phyloP scores from a whole-genome alignment of 1,139 yeast genomes.

The Suhomyces panamericanus region DNA sequence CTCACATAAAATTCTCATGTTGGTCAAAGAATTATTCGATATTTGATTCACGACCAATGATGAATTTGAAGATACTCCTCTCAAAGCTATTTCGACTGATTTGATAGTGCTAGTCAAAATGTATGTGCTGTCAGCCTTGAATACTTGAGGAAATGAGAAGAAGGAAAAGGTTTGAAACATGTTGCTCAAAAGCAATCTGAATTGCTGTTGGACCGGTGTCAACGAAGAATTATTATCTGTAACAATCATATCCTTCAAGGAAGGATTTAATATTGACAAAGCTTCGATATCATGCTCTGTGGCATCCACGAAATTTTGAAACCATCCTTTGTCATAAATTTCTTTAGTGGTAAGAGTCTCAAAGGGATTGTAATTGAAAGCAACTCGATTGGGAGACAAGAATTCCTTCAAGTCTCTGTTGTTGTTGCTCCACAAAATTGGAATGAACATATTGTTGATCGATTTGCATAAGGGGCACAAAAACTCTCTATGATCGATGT shows the following conservation, averaged over 20 bases:
- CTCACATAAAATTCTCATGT: conserved; percentile 56
- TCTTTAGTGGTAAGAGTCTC: conserved; percentile 16
- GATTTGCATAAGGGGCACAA: conserved; percentile 92
- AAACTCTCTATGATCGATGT: conserved; percentile 68
- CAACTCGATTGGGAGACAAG: conserved; percentile 11
- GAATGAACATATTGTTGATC: conserved; percentile 78
- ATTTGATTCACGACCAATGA: conserved; percentile 56
- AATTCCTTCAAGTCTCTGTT: conserved; percentile 30
- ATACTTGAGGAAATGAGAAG: conserved; percentile 42
- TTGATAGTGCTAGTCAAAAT: conserved; percentile 57
- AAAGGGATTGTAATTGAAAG: conserved; percentile 17
- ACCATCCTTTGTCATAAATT: conserved; percentile 31
- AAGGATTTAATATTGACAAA: conserved; percentile 26
- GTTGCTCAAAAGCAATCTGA: conserved; percentile 32
- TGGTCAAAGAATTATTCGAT: conserved; percentile 57
- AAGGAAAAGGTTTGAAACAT: conserved; percentile 40
- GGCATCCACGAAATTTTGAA: conserved; percentile 22
- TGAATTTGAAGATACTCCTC: conserved; percentile 50
- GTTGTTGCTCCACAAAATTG: conserved; percentile 56
- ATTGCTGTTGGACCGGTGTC: conserved; percentile 27
- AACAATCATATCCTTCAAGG: conserved; percentile 31
- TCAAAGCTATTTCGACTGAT: conserved; percentile 62
- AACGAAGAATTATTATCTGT: conserved; percentile 8
- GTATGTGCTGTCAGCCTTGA: conserved; percentile 37
- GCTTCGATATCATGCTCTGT: conserved; percentile 28